Base-by-base conservation (phyloP, 805 yeast genomes). In the Kuraishia ogatae region DNA sequence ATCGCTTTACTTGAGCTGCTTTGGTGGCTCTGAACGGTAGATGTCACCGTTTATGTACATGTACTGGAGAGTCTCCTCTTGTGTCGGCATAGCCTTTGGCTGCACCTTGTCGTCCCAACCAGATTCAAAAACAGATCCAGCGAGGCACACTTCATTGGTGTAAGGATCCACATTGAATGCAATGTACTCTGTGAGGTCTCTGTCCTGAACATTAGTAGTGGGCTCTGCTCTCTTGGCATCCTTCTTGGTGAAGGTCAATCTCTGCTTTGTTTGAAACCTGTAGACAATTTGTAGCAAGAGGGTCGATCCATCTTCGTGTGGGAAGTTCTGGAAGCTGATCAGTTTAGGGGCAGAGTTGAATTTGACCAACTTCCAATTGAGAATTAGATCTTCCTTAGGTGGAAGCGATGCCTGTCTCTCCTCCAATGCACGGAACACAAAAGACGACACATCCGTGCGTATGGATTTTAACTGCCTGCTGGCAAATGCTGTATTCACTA, bases 401-500 rank as follows among this genome's bases (percentile, higher is more conserved):
- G 97, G 96, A 48, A 86, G 66, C 24, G 77, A 68, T 23, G 71
- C 68, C 52, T 76, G 74, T 64, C 92, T 77, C 35, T 75, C 72
- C 21, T 73, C 70, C 50, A 86, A 65, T 0, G 89, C 81, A 51
- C 79, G 80, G 57, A 77, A 81, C 8, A 83, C 89, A 82, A 85
- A 84, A n/a, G 82, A 72, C 2, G 86, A 77, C 22, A 83, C 72
- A 17, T 69, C 63, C 48, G 74, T 71, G 56, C 73, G 74, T 13
- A 82, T 71, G 15, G 75, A 62, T 39, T 68, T 71, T 50, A 89
- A 64, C 59, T 84, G 75, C 35, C 74, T 75, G 20, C 74, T 66
- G 2, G 96, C 93, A 74, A 92, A 92, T 2, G 90, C 84, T 63
- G 84, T 83, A 71, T 92, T 90, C n/a, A 89, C 85, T 56, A 81